Conservation (phyloP, 306 rosid species). For the Vigna mungo region DNA sequence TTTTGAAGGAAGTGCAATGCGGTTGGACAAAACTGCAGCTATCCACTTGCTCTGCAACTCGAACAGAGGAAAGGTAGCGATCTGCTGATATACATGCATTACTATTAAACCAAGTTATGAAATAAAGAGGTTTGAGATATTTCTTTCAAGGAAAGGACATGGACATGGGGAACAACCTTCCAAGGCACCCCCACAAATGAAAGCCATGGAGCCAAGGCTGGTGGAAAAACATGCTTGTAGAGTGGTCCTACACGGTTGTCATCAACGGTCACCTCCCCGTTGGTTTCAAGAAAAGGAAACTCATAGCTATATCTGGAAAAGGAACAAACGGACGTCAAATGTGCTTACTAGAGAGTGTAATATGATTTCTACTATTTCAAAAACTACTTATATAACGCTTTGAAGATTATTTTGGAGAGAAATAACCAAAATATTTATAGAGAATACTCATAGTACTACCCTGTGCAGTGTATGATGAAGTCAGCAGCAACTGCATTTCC, state of each 20-base stretch:
- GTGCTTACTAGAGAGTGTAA: no score
- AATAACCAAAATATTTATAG: not conserved
- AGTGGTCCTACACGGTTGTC: conserved; percentile 82
- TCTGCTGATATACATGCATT: conserved; percentile 51
- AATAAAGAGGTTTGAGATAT: not conserved
- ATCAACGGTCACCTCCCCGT: conserved; percentile 63
- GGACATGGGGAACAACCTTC: conserved; percentile 52
- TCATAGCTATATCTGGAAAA: conserved; percentile 64
- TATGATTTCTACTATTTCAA: no score
- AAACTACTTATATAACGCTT: no score
- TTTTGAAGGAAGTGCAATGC: conserved; percentile 65
- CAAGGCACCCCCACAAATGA: conserved; percentile 82
- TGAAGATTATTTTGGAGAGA: no score
- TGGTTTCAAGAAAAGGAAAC: conserved; percentile 75
- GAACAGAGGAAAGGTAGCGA: conserved; percentile 58
- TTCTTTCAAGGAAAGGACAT: conserved; percentile 7
- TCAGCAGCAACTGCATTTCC: conserved; percentile 65
- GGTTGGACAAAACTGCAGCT: conserved; percentile 68
- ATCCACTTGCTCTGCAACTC: conserved; percentile 89
- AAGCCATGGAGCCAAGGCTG: conserved; percentile 73
- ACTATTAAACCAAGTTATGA: not conserved
- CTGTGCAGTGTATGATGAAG: conserved; percentile 78
- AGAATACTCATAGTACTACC: conserved; percentile 52
- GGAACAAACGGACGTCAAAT: not conserved
- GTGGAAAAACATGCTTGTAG: conserved; percentile 83